These are phyloP conservation scores for Crithidia sp. DNA, from an alignment of 208 protist genomes.

Conservation along the genomic window DNA sequence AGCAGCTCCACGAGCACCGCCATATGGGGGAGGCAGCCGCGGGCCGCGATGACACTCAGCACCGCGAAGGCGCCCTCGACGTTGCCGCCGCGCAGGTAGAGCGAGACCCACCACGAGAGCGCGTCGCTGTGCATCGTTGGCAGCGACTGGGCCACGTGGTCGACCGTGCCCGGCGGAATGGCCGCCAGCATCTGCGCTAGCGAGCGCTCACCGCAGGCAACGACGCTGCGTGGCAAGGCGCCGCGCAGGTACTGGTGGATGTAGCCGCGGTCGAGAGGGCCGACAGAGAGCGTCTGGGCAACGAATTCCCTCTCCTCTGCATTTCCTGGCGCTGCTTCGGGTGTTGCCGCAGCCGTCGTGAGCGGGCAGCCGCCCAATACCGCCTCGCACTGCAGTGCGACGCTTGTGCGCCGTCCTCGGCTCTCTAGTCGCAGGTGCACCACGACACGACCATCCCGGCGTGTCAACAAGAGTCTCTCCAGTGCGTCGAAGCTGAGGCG, in stretches of 20 bases:
- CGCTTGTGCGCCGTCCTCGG: background rate
- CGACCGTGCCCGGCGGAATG: slow-evolving; percentile 19
- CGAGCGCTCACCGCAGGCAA: slow-evolving; percentile 21
- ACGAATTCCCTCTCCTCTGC: background rate
- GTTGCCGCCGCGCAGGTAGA: slow-evolving; percentile 25
- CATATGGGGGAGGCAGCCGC: slow-evolving; percentile 59
- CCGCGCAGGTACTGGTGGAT: slow-evolving; percentile 21
- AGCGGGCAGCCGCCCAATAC: background rate
- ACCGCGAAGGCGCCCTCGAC: slow-evolving; percentile 29
- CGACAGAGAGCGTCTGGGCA: slow-evolving; percentile 4
- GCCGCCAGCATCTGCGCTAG: slow-evolving; percentile 22
- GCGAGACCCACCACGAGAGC: slow-evolving; percentile 37
- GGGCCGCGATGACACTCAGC: slow-evolving; percentile 24
- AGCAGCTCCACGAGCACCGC: slow-evolving; percentile 55
- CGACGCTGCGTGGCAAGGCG: slow-evolving; percentile 13
- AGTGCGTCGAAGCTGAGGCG: slow-evolving; percentile 30
- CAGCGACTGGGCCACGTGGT: slow-evolving; percentile 14
- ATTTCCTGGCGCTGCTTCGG: too few relatives aligned
- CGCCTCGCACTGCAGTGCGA: slow-evolving; percentile 19
- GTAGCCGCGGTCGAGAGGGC: slow-evolving; percentile 7
- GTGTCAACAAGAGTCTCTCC: slow-evolving; percentile 3
- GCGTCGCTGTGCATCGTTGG: slow-evolving; percentile 19
- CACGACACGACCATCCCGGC: slow-evolving; percentile 23
- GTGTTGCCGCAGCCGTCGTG: background rate
- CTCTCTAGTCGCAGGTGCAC: slow-evolving; percentile 25